A percentile compares a stretch with the other conserved stretches of the same genome.
phyloP scores from a whole-genome alignment of 257 asterid species.

The Osmanthus fragrans region DNA sequence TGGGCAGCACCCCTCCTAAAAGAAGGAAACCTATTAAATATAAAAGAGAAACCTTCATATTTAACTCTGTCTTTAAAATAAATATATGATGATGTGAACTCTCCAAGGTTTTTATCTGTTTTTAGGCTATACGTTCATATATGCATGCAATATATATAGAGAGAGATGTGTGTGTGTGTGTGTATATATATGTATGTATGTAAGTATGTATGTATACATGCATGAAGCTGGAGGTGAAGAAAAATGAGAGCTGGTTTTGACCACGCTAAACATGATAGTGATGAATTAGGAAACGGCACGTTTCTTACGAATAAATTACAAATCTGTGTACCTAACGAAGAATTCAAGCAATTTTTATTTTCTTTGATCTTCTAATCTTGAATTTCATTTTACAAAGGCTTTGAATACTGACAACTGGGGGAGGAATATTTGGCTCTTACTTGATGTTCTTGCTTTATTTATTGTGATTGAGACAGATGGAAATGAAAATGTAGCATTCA shows the following conservation, averaged over 20 bases:
- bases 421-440: constrained; percentile 3
- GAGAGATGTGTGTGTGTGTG: not conserved
- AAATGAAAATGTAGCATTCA: not conserved
- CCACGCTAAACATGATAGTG: not conserved
- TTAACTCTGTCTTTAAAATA: not conserved
- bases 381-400: not conserved
- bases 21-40: constrained; percentile 23
- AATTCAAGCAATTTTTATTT: constrained; percentile 3
- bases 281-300: constrained; percentile 15
- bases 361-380: not conserved
- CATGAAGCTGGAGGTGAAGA: not conserved
- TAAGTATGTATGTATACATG: not conserved
- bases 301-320: constrained; percentile 9
- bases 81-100: not conserved
- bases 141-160: not conserved
- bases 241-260: not conserved
- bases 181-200: no score
- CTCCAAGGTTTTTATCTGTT: no score
- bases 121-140: not conserved
- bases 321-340: not conserved
- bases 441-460: not conserved
- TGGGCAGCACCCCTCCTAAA: constrained; percentile 18
- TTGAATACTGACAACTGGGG: not conserved
- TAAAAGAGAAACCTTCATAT: constrained; percentile 13
- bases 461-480: constrained; percentile 5